A percentile compares a stretch with the other conserved stretches of the same genome.
Conservation (phyloP, 1,284 basidiomycete genomes). For the Irpex sp. region DNA sequence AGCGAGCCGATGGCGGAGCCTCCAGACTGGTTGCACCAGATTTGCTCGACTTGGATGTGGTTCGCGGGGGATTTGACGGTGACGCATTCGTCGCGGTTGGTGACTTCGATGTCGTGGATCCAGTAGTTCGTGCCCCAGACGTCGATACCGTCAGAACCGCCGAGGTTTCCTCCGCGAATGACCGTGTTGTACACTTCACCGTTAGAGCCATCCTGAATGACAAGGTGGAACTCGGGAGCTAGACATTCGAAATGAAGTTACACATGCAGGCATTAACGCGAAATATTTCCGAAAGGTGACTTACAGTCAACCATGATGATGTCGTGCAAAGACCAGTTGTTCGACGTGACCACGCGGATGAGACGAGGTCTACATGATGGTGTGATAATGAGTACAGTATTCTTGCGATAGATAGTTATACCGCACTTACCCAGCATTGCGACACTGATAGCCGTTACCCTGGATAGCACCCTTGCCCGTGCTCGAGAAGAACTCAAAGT, state of each 20-base stretch:
- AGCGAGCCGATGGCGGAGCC: conserved; percentile 34
- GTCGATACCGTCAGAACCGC: conserved; percentile 34
- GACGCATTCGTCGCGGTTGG: conserved; percentile 36
- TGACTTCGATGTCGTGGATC: conserved; percentile 35
- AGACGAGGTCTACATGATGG: conserved; percentile 25
- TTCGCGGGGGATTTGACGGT: conserved; percentile 33
- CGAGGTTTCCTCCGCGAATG: conserved; percentile 33
- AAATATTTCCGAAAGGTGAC: conserved; percentile 3
- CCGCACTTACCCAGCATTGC: conserved; percentile 29
- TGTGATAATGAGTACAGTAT: too few relatives aligned
- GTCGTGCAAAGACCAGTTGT: conserved; percentile 33
- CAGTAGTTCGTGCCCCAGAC: conserved; percentile 32
- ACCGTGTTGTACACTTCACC: conserved; percentile 35
- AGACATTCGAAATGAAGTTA: not conserved
- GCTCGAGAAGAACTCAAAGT: conserved; percentile 35
- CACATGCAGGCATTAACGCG: not conserved
- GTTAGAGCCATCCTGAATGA: conserved; percentile 29
- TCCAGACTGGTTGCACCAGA: conserved; percentile 36
- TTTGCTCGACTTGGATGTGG: conserved; percentile 32
- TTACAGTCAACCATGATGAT: conserved; percentile 33
- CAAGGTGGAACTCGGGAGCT: conserved; percentile 36
- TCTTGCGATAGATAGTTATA: too few relatives aligned
- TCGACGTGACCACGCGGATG: conserved; percentile 30
- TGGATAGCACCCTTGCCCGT: conserved; percentile 34
- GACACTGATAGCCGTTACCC: conserved; percentile 29